Conservation (phyloP, 1,284 basidiomycete species). For the Trichosporon ovoides region DNA sequence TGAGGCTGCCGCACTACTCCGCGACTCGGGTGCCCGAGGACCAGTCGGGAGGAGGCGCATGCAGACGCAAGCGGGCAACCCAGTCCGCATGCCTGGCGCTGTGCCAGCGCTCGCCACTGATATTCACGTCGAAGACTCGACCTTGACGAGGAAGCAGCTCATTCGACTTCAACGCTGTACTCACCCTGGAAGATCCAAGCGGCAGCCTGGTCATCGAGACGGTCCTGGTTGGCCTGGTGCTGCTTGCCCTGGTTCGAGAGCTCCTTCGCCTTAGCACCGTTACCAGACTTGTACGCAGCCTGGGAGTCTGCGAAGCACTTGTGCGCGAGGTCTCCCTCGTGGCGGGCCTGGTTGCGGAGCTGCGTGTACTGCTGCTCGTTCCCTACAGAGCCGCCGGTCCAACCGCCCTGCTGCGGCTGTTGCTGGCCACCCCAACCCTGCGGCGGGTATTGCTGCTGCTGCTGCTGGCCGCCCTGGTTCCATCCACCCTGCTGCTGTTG, state of each 20-base stretch:
- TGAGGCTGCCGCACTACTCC: too few species aligned
- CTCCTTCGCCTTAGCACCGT: slow-evolving; percentile 76
- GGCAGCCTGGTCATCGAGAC: slow-evolving; percentile 75
- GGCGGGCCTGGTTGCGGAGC: slow-evolving; percentile 66
- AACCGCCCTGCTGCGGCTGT: slow-evolving; percentile 20
- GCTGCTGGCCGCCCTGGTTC: slow-evolving; percentile 15
- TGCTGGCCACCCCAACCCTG: too few species aligned
- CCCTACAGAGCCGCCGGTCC: slow-evolving; percentile 1
- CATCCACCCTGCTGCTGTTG: slow-evolving; percentile 19
- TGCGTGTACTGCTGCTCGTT: slow-evolving; percentile 55
- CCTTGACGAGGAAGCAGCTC: too few species aligned
- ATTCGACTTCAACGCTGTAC: too few species aligned
- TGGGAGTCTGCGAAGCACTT: slow-evolving; percentile 44
- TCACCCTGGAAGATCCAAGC: slow-evolving; percentile 81
- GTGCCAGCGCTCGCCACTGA: background rate
- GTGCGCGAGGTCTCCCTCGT: slow-evolving; percentile 57
- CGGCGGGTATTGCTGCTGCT: slow-evolving; percentile 15
- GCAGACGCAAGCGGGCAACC: too few species aligned
- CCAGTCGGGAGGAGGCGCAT: too few species aligned
- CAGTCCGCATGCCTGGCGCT: too few species aligned
- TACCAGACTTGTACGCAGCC: slow-evolving; percentile 53
- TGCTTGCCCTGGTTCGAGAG: slow-evolving; percentile 76
- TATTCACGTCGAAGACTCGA: background rate
- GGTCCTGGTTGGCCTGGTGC: slow-evolving; percentile 73
- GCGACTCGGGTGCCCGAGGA: too few species aligned